Percentiles rank a stretch among this genome's conserved stretches.
phyloP scores from a whole-genome alignment of 306 rosid species.

The Spatholobus suberectus region DNA sequence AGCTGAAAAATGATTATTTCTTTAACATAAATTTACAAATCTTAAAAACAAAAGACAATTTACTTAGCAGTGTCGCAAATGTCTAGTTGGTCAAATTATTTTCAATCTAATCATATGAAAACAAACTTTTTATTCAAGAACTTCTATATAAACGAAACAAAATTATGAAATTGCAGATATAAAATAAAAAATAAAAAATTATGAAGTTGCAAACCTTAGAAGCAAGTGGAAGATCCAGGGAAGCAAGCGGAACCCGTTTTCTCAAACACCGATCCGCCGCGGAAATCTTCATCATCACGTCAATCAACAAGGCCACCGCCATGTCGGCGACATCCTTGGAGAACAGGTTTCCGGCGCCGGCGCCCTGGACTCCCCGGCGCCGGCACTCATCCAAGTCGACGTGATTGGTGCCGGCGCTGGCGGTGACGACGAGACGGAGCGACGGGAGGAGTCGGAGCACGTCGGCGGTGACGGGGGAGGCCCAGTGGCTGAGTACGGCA shows the following conservation, averaged over 20 bases:
- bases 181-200: no score
- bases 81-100: no score
- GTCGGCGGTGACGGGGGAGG: conserved; percentile 8
- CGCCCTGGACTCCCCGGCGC: conserved; percentile 38
- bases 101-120: no score
- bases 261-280: conserved; percentile 44
- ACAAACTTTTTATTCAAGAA: no score
- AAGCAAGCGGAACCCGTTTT: conserved; percentile 1
- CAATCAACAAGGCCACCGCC: conserved; percentile 60
- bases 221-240: conserved; percentile 44
- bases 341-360: conserved; percentile 42
- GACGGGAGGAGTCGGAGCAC: conserved; percentile 42
- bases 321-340: conserved; percentile 62
- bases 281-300: conserved; percentile 52
- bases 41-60: no score
- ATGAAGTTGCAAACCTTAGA: conserved; percentile 44
- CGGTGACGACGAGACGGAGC: conserved; percentile 42
- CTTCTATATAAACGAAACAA: no score
- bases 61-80: no score
- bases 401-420: conserved; percentile 49
- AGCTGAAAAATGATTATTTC: no score
- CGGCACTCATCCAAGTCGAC: conserved; percentile 54
- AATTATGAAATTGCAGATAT: no score
- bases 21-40: no score
- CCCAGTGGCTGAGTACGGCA: not conserved